Conservation (phyloP, 306 rosid genomes). For the Inga leiocalycina region DNA sequence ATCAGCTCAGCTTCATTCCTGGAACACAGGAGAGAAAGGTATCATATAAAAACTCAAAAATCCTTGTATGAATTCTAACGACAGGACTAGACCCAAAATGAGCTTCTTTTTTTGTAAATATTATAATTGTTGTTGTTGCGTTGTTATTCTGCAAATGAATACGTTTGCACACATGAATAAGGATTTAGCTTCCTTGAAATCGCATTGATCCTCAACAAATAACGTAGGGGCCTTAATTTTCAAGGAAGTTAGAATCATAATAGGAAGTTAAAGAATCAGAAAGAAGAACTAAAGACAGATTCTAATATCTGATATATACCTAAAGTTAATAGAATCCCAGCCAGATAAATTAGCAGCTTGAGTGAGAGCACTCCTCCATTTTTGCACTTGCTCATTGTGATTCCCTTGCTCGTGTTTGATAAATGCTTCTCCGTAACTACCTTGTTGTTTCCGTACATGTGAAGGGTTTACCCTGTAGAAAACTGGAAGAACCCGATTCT, state of each 20-base stretch:
- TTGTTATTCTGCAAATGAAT: neutral
- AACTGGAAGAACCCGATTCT: neutral
- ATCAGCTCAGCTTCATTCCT: neutral
- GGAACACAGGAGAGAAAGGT: neutral
- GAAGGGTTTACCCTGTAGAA: neutral
- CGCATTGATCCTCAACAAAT: neutral
- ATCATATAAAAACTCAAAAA: neutral
- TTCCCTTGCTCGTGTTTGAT: neutral
- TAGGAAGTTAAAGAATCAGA: neutral
- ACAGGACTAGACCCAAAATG: neutral
- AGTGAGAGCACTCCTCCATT: neutral
- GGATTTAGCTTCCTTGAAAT: neutral
- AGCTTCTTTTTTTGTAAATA: neutral
- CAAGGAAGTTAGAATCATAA: neutral
- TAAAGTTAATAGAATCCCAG: neutral
- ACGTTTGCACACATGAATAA: neutral
- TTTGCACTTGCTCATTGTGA: neutral
- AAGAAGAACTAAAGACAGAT: neutral
- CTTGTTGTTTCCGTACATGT: neutral
- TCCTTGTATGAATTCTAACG: neutral
- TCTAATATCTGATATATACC: neutral
- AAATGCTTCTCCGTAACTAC: neutral
- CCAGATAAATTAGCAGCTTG: constrained; percentile 5
- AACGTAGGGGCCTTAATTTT: neutral
- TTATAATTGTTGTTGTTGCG: neutral